phyloP scores from a whole-genome alignment of 345 rosid genomes.

The Limnanthes douglasii region DNA sequence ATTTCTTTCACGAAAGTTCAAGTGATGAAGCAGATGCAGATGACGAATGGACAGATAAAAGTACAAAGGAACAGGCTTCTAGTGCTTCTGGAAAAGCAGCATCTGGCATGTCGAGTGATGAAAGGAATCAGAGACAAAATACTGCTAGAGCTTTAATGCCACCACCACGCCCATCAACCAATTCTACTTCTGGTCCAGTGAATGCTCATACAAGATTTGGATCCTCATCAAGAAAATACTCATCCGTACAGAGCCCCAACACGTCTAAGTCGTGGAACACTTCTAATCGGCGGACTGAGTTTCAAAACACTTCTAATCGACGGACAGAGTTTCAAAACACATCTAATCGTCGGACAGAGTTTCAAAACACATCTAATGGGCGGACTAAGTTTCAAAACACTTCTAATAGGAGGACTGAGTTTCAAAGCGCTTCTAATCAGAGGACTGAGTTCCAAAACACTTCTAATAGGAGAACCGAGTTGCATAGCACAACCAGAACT shows the following conservation, averaged over 20 bases:
- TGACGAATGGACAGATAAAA: constrained; percentile 96
- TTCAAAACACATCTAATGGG: too few species aligned
- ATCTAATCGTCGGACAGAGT: too few species aligned
- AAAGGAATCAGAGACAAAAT: constrained; percentile 66
- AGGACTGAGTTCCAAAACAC: constrained; percentile 32
- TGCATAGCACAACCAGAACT: constrained; percentile 17
- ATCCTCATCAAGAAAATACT: constrained; percentile 41
- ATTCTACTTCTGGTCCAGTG: constrained; percentile 15
- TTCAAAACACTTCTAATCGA: too few species aligned
- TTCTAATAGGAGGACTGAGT: too few species aligned
- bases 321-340: too few species aligned
- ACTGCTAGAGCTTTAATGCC: constrained; percentile 88
- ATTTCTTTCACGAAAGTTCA: constrained; percentile 77
- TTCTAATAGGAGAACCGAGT: too few species aligned
- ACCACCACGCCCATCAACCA: constrained; percentile 71
- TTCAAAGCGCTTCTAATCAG: constrained; percentile 18
- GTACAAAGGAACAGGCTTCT: constrained; percentile 90
- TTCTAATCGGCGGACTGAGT: constrained; percentile 41
- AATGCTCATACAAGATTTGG: constrained; percentile 37
- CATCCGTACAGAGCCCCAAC: constrained; percentile 27
- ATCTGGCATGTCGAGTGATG: constrained; percentile 97
- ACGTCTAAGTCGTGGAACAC: constrained; percentile 42
- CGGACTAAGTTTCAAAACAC: too few species aligned
- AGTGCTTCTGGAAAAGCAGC: constrained; percentile 85
- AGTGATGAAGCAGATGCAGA: constrained; percentile 99